These are phyloP conservation scores for Termitomyces sp. DNA, from an alignment of 768 basidiomycete species.

Conservation along the genomic window DNA sequence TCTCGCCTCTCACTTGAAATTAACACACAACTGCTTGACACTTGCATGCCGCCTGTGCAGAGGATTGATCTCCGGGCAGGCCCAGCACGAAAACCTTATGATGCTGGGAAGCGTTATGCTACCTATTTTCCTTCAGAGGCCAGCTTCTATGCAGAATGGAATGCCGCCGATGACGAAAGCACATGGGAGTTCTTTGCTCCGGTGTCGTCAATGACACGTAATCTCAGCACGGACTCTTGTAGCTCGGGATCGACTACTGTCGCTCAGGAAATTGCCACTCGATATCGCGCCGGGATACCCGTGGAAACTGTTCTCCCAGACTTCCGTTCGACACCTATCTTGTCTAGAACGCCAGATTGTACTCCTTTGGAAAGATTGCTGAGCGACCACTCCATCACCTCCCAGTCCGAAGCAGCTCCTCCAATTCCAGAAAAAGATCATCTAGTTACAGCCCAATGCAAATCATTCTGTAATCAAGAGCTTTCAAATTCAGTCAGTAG, in stretches of 20 bases:
- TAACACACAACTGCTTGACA: constrained; percentile 5
- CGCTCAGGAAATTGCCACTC: constrained; percentile 32
- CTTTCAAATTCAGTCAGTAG: constrained; percentile 34
- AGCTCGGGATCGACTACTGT: constrained; percentile 25
- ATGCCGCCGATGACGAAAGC: constrained; percentile 23
- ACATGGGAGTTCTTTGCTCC: constrained; percentile 32
- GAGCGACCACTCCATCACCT: not conserved
- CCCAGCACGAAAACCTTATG: constrained; percentile 3
- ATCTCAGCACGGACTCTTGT: constrained; percentile 19
- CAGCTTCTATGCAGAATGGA: constrained; percentile 17
- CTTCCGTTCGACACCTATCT: not conserved
- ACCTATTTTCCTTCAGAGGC: constrained; percentile 26
- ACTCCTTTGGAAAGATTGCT: not conserved
- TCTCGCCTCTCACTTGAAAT: constrained; percentile 10
- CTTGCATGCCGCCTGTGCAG: not conserved
- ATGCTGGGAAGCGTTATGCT: constrained; percentile 25
- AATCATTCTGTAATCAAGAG: constrained; percentile 29
- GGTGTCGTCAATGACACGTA: constrained; percentile 16
- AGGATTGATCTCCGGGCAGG: not conserved
- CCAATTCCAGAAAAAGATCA: constrained; percentile 12
- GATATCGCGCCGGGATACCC: constrained; percentile 31
- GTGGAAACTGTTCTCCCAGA: constrained; percentile 10
- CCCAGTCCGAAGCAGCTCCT: constrained; percentile 7
- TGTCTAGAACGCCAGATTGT: not conserved
- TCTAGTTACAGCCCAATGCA: constrained; percentile 23